Conservation (phyloP, 352 stramenopile genomes). For the Globisporangium middletonii region DNA sequence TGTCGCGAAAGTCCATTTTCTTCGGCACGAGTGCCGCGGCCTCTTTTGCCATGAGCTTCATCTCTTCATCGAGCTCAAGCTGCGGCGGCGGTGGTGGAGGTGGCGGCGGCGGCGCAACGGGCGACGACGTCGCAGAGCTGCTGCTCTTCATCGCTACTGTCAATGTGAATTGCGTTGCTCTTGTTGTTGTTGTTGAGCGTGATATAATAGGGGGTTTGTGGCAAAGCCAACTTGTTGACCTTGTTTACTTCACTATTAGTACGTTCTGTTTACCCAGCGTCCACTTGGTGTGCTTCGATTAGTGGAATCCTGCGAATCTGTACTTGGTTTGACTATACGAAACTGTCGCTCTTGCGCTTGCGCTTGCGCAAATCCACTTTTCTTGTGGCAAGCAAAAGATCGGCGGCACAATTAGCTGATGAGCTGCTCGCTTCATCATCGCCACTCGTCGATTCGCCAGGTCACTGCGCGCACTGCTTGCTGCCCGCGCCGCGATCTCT, state of each 20-base stretch:
- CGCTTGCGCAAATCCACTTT: conserved; percentile 4
- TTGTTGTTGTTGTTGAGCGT: no score
- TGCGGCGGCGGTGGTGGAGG: conserved; percentile 31
- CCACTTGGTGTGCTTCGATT: no score
- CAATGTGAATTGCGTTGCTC: not conserved
- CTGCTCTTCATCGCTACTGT: conserved; percentile 4
- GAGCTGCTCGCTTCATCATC: not conserved
- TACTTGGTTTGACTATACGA: not conserved
- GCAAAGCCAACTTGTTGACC: no score
- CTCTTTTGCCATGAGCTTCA: conserved; percentile 10
- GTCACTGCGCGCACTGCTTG: not conserved
- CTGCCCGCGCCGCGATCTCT: not conserved
- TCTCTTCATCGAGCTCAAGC: conserved; percentile 22
- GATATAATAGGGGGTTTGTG: no score
- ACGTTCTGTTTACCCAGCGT: no score
- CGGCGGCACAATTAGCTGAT: not conserved
- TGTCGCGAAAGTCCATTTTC: conserved; percentile 63
- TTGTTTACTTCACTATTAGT: no score
- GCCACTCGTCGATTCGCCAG: not conserved
- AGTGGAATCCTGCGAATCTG: not conserved
- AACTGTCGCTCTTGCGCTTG: not conserved
- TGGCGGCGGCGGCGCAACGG: conserved; percentile 26
- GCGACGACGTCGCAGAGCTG: conserved; percentile 18
- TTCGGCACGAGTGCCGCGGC: conserved; percentile 18
- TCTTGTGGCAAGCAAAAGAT: conserved; percentile 4